Base-by-base conservation (phyloP, 139 green algal genomes). In the Dunaliella sp. region DNA sequence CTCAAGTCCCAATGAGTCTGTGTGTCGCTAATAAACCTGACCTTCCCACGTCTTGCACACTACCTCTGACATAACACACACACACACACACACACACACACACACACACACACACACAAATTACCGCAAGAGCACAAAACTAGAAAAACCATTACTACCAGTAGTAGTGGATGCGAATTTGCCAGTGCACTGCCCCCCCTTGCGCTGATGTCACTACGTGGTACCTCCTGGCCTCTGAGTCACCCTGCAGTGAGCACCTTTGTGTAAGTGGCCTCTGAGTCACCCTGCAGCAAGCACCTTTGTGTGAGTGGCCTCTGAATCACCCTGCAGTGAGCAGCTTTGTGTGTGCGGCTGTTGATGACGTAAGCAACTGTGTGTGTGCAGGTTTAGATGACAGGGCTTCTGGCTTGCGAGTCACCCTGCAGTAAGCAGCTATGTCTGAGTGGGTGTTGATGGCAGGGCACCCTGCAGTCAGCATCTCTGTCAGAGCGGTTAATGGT, bases 191-290 rank as follows among this genome's bases (percentile, higher is more conserved):
- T 1, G 94, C 92, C 7, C 90, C 31, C 0, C 95, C 95, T 65
- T 95, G 91, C 0, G 95, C 95, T 12, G 95, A 95, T 25, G 95
- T 96, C 0, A 98, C 89, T 3, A 93, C 91, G 85, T 98, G 95
- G 89, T 92, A 98, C 32, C 57, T 58, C 26, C 81, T 65, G 2
- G 24, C 36, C 21, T 59, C 7, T 31, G 59, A 25, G 12, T 80
- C 58, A 59, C 2, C 24, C 81, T 78, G 81, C 81, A 30, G 30
- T 48, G 7, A 36, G n/a, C 3, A 81, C 77, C 77, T 81, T 79
- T 30, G 32, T 79, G 74, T 79, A 36, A 16, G 74, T 65, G 2
- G 24, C 36, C 21, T 59, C 7, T 31, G 59, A 25, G 12, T 80
- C 58, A 59, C 2, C 24, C 81, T 78, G 81, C 81, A 30, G 30